These are phyloP conservation scores for Nothomitra cinnamomea DNA, from an alignment of 2,329 filamentous ascomycete genomes.

Conservation along the genomic window DNA sequence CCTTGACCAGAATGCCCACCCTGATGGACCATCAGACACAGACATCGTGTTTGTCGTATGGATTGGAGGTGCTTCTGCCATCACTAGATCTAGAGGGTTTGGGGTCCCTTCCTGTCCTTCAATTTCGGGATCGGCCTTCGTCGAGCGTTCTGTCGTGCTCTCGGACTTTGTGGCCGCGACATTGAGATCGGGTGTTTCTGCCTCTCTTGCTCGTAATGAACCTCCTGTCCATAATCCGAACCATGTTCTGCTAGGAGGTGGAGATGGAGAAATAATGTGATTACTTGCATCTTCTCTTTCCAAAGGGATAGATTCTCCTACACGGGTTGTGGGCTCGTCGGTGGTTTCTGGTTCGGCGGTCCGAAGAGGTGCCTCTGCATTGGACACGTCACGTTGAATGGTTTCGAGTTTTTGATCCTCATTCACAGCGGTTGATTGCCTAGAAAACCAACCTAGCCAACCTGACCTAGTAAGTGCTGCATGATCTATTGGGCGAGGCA, in stretches of 20 bases:
- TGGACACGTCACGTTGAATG: not conserved
- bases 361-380: not conserved
- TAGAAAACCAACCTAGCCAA: constrained; percentile 12
- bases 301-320: not conserved
- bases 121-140: not conserved
- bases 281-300: not conserved
- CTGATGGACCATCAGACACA: constrained; percentile 14
- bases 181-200: not conserved
- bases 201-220: not conserved
- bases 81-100: not conserved
- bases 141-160: no score
- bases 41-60: not conserved
- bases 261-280: not conserved
- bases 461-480: constrained; percentile 4
- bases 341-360: not conserved
- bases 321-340: not conserved
- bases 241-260: not conserved
- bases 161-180: not conserved
- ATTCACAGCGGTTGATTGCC: constrained; percentile 2
- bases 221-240: not conserved
- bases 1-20: constrained; percentile 24
- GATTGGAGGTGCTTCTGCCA: not conserved
- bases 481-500: constrained; percentile 9
- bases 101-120: not conserved
- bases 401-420: not conserved